These are phyloP conservation scores for Aspergillus puulaauensis DNA, from an alignment of 2,329 filamentous ascomycete genomes.

Conservation along the genomic window DNA sequence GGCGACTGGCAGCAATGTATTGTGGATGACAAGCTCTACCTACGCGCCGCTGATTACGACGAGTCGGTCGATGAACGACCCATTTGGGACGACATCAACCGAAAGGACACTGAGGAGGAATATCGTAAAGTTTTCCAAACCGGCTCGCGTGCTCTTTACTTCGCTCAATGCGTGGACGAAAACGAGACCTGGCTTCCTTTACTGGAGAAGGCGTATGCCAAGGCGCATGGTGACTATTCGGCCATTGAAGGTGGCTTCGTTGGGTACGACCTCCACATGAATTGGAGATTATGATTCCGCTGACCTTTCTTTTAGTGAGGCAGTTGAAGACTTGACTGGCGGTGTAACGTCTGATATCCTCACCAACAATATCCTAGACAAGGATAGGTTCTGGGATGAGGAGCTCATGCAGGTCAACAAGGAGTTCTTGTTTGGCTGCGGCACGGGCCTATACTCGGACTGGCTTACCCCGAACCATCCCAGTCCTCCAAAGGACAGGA, in stretches of 20 bases:
- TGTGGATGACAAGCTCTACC: conserved; percentile 85
- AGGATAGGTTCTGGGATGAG: conserved; percentile 79
- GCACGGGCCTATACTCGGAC: conserved; percentile 47
- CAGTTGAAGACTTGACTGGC: conserved; percentile 59
- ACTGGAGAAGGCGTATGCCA: conserved; percentile 37
- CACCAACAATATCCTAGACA: conserved; percentile 55
- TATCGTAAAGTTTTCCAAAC: conserved; percentile 72
- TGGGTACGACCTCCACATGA: conserved; percentile 40
- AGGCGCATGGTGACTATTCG: conserved; percentile 77
- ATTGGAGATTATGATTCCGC: not conserved
- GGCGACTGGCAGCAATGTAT: conserved; percentile 92
- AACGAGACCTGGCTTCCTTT: conserved; percentile 20
- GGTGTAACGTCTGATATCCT: conserved; percentile 49
- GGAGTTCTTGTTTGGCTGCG: conserved; percentile 61
- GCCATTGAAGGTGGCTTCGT: conserved; percentile 74
- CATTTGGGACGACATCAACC: conserved; percentile 72
- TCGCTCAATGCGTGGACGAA: conserved; percentile 17
- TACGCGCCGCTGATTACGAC: conserved; percentile 80
- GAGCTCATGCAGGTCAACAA: conserved; percentile 78
- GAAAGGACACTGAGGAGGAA: conserved; percentile 68
- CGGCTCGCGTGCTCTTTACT: conserved; percentile 66
- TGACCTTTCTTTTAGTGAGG: conserved; percentile 42
- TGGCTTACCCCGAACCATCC: conserved; percentile 40
- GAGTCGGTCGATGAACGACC: conserved; percentile 73
- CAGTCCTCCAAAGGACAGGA: conserved; percentile 38